Evolutionary conservation across 441 rosid genomes (phyloP), one percentile per base, ranked within the genome.

Genomic region (Cnidoscolus chayamansa): DNA sequence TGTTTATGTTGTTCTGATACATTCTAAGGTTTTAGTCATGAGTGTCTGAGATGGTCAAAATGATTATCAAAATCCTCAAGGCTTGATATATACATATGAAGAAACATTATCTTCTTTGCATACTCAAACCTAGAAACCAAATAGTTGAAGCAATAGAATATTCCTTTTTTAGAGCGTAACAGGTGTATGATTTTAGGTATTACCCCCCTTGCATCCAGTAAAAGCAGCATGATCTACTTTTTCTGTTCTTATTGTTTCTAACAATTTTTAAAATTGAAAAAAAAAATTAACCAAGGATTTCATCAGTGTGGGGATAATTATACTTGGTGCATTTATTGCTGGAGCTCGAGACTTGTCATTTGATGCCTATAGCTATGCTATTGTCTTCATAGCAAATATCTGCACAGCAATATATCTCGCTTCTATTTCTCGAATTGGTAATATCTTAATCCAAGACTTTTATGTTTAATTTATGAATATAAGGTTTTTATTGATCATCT

Each of bases 261-360:
- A 72, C 62, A 57, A 25, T 69, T 17, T 43, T 75, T 68, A 40
- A 72, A 76, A 84, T 81, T 75, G 50, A 73, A 68, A 71, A 65
- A 71, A 65, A 57, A 25, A 57, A 25, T 25, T 25, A 25, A 32
- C 76, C 77, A 84, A 80, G 81, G 80, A 63, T 83, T 79, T 86
- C 82, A 74, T 79, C 94, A 94, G 98, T 87, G 98, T 92, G 63
- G 94, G 97, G 58, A 76, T 92, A 80, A 90, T 94, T 72, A 37
- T 94, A 76, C 72, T 92, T 72, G 98, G 98, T 31, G 99, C 98
- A 73, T 83, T 90, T 75, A 72, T 92, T 40, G 99, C 99, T 63
- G 99, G 99, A 81, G 96, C 97, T 74, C 90, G 96, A 77, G 98
- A 94, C 80, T 84, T 94, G 79, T 88, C 98, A 70, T 94, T 88